Evolutionary conservation across 1,284 basidiomycete genomes (phyloP), one percentile per base, ranked within the genome.

Genomic region (Peniophora sp.): DNA sequence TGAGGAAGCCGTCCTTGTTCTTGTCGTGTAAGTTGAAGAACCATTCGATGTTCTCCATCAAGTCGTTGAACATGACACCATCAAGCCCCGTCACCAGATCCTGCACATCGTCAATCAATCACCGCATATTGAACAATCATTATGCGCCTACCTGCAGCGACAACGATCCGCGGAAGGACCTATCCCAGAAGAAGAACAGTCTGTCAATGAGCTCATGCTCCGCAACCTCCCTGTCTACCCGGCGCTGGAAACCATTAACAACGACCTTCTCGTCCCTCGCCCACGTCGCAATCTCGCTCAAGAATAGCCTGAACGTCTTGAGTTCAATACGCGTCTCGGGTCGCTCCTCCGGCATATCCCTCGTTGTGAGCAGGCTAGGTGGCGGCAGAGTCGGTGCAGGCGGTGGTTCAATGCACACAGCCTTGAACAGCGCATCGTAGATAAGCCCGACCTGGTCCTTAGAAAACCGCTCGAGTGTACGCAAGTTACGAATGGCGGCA

Each of bases 1-100:
- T 96, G 55, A 99, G 71, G 63, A 77, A 94, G 0, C 93, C 93
- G 62, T 98, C 94, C 57, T 92, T 93, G 66, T 98, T 89, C 68
- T 95, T 95, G 71, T 97, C 94, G 59, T 97, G 93, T 48, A 99
- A 68, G 58, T 90, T 89, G 70, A 99, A 98, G 71, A 99, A 96
- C 94, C 96, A 98, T 65, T 97, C 91, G 60, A 98, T 97, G 61
- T 92, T 96, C 55, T 94, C 91, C 92, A 98, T 97, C 55, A 99
- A 73, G 64, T 97, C 97, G 56, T 92, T 95, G 67, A 92, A 91
- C 83, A 98, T 92, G 51, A 97, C 89, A 12, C 85, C 85, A 61
- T 97, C 87, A 44, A 99, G 72, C 1, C 96, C 97, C 36, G 77
- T 79, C 6, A 99, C 86, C 24, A 99, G 75, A 65, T 99, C 94